phyloP scores from a whole-genome alignment of 1,284 basidiomycete species.

The Sparassis latifolia region DNA sequence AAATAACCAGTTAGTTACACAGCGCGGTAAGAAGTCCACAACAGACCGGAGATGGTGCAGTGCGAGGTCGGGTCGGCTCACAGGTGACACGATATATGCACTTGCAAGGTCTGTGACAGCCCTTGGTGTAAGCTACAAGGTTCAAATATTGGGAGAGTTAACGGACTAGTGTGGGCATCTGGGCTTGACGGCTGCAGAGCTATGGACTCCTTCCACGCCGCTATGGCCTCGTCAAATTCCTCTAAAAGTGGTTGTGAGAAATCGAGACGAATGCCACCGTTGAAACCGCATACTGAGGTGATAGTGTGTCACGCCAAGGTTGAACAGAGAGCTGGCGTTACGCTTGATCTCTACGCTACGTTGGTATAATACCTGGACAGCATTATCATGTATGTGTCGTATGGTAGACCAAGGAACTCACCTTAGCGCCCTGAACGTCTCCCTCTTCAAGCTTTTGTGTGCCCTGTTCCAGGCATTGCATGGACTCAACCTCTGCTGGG shows the following conservation, averaged over 20 bases:
- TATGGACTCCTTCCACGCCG: constrained; percentile 84
- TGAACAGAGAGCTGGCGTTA: constrained; percentile 81
- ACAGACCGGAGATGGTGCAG: constrained; percentile 81
- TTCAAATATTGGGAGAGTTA: constrained; percentile 5
- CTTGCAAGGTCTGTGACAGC: constrained; percentile 73
- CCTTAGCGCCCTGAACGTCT: constrained; percentile 77
- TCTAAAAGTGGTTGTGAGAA: constrained; percentile 39
- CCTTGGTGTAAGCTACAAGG: neutral
- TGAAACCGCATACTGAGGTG: constrained; percentile 61
- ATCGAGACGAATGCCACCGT: neutral
- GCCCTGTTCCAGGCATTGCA: constrained; percentile 80
- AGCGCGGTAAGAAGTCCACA: constrained; percentile 1
- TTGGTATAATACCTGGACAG: constrained; percentile 50
- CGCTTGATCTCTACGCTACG: constrained; percentile 79
- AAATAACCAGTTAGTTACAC: neutral
- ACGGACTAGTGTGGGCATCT: constrained; percentile 89
- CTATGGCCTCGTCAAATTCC: constrained; percentile 81
- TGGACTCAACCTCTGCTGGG: constrained; percentile 78
- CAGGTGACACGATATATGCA: constrained; percentile 86
- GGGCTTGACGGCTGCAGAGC: constrained; percentile 78
- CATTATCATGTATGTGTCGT: neutral
- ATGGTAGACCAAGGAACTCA: constrained; percentile 5
- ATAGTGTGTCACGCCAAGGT: constrained; percentile 85
- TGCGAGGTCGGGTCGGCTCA: constrained; percentile 84
- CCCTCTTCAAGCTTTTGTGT: constrained; percentile 87